Evolutionary conservation across 352 stramenopile genomes (phyloP).

Genomic region (Globisporangium paroecandrum): DNA sequence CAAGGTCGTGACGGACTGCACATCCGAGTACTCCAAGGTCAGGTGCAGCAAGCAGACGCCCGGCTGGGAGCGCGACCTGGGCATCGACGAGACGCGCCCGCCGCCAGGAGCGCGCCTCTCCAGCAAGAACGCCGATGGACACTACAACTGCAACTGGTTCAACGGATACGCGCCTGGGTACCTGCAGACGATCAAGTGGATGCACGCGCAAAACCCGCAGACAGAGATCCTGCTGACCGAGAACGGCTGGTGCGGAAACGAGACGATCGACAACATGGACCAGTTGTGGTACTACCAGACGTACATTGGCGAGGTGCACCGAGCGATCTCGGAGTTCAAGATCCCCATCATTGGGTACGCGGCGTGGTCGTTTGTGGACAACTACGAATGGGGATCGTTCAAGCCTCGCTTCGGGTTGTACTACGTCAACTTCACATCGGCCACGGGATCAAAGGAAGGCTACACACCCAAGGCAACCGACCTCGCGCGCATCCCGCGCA

Average conservation of each 20-base stretch:
- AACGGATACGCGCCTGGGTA: slow-evolving; percentile 42
- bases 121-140: slow-evolving; percentile 30
- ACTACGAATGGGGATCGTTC: slow-evolving; percentile 93
- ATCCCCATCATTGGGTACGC: slow-evolving; percentile 83
- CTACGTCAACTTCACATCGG: slow-evolving; percentile 41
- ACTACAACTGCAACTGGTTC: slow-evolving; percentile 44
- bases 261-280: slow-evolving; percentile 43
- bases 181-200: slow-evolving; percentile 38
- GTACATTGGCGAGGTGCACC: slow-evolving; percentile 47
- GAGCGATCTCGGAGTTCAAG: slow-evolving; percentile 39
- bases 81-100: slow-evolving; percentile 43
- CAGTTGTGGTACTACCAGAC: slow-evolving; percentile 50
- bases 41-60: slow-evolving; percentile 29
- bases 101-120: slow-evolving; percentile 54
- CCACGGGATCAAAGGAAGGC: slow-evolving; percentile 26
- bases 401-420: slow-evolving; percentile 48
- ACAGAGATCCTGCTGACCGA: slow-evolving; percentile 45
- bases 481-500: slow-evolving; percentile 33
- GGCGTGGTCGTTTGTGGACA: slow-evolving; percentile 92
- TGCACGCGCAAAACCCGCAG: slow-evolving; percentile 30
- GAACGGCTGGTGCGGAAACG: slow-evolving; percentile 53
- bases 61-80: slow-evolving; percentile 45
- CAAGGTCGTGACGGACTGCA: slow-evolving; percentile 51
- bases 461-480: slow-evolving; percentile 24
- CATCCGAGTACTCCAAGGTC: slow-evolving; percentile 26